Base-by-base conservation (phyloP, 2,329 filamentous ascomycete species). In the Monosporascus ibericus region DNA sequence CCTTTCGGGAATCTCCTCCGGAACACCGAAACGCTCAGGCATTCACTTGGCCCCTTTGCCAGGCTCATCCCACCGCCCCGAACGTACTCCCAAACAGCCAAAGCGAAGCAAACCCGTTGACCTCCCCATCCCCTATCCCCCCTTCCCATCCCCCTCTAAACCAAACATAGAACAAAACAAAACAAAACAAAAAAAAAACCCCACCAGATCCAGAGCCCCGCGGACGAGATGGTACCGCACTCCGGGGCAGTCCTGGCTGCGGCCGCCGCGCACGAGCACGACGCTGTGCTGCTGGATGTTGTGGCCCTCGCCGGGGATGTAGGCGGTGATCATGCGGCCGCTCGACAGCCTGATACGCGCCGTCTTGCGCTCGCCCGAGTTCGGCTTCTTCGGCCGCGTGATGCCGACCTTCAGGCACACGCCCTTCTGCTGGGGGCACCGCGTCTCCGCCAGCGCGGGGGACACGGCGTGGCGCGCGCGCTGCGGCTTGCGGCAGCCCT, bases 211-310 rank as follows among this genome's bases (percentile, higher is more conserved):
- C 72, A 96, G 76, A 20, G 92, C 90, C 34, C 94, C 94, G 68
- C 94, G 79, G 42, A 99, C 89, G 65, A 96, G 76, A 72, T 95
- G 90, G 70, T 99, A 99, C 68, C 92, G 86, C 73, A 99, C 94
- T 85, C 94, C 94, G 56, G 94, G 94, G 76, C 94, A 99, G 85
- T 99, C 94, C 81, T 97, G 94, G 59, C 84, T 85, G 68, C 94
- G 81, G 2, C 94, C 94, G 53, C 94, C 94, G 60, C 94, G 81
- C n/a, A 99, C 92, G 60, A 97, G 78, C 52, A 99, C 94, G 47
- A 99, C 94, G 64, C 88, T 95, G 78, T 99, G 95, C 80, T 97
- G 94, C 79, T 97, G 92, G 60, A 97, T 92, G 72, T 97, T 99
- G 75, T 99, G 94, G 48, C 94, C 92, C 81, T 97, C 92, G 49